A percentile compares a stretch with the other conserved stretches of the same genome.
These are phyloP conservation scores for Neonectria ditissima DNA, from an alignment of 2,329 filamentous ascomycete genomes.

Conservation along the genomic window DNA sequence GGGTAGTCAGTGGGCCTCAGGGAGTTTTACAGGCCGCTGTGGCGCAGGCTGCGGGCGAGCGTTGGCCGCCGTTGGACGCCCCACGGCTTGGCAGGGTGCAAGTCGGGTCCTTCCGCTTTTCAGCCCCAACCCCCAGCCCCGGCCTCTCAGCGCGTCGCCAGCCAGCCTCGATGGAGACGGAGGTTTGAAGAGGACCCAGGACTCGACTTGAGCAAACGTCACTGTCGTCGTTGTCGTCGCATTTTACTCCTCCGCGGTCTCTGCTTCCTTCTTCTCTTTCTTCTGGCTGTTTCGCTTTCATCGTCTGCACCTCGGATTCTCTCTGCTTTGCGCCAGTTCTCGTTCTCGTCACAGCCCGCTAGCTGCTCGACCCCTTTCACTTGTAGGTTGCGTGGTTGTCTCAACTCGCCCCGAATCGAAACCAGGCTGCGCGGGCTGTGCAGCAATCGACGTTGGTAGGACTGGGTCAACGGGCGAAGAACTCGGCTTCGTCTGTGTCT, in stretches of 20 bases:
- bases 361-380: constrained; percentile 5
- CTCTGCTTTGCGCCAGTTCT: background rate
- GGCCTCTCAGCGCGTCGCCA: background rate
- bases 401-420: background rate
- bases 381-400: background rate
- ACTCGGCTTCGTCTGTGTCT: constrained; percentile 15
- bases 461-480: background rate
- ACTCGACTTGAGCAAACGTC: background rate
- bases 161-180: no score
- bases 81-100: no score
- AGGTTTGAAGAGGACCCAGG: background rate
- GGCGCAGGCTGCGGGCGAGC: background rate
- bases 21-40: background rate
- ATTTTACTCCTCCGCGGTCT: no score
- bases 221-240: no score
- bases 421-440: constrained; percentile 7
- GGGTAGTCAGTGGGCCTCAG: no score
- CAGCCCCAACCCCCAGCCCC: no score
- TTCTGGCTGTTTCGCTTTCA: no score
- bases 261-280: no score
- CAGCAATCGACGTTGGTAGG: background rate
- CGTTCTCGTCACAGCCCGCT: background rate
- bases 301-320: background rate
- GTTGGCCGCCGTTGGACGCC: background rate
- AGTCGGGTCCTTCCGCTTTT: no score